Conservation (phyloP, 768 basidiomycete genomes). For the Termitomyces sp. region DNA sequence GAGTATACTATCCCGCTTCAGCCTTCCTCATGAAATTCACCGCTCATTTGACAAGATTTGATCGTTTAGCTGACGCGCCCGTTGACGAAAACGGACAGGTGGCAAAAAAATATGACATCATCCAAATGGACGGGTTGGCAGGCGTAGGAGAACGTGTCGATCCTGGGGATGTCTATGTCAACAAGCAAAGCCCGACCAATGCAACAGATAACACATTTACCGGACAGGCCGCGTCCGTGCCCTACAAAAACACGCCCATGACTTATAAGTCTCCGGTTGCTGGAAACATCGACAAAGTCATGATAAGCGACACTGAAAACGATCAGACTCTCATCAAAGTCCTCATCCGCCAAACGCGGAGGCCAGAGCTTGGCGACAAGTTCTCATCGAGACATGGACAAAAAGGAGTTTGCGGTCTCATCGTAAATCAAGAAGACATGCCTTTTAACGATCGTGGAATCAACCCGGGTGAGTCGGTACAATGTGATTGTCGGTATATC, state of each 20-base stretch:
- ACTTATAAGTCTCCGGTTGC: constrained; percentile 92
- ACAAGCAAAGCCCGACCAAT: constrained; percentile 94
- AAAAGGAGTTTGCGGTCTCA: constrained; percentile 97
- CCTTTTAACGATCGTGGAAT: constrained; percentile 99
- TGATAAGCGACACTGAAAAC: constrained; percentile 95
- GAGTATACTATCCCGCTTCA: constrained; percentile 31
- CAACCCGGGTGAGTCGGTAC: constrained; percentile 62
- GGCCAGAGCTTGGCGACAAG: constrained; percentile 97
- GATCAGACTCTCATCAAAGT: constrained; percentile 98
- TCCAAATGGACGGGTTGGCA: constrained; percentile 90
- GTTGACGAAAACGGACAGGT: constrained; percentile 76
- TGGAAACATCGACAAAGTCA: constrained; percentile 95
- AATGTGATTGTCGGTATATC: constrained; percentile 5
- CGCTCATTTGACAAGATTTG: constrained; percentile 51
- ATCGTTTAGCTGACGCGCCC: constrained; percentile 92
- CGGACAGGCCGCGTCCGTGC: constrained; percentile 76
- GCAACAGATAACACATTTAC: constrained; percentile 89
- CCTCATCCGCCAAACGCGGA: constrained; percentile 91
- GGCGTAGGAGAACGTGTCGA: constrained; percentile 94
- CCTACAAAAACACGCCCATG: constrained; percentile 91
- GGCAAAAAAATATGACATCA: constrained; percentile 84
- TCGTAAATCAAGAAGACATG: constrained; percentile 99
- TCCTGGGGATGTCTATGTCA: constrained; percentile 91
- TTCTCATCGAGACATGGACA: constrained; percentile 98
- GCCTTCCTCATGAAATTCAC: not conserved